These are phyloP conservation scores for Corchorus capsularis DNA, from an alignment of 345 rosid genomes.

Conservation along the genomic window DNA sequence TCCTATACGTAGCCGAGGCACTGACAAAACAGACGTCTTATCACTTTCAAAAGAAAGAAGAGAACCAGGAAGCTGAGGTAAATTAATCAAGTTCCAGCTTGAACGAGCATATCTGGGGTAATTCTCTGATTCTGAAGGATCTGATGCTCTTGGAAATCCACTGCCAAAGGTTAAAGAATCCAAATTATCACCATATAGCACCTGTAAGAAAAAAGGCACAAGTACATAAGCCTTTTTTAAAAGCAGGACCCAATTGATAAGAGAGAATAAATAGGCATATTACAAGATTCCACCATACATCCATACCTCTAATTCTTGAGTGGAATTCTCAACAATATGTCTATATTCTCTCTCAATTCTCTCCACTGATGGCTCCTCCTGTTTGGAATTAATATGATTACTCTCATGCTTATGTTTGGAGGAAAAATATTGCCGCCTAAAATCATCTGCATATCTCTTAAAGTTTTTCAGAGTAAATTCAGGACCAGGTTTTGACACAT, in stretches of 20 bases:
- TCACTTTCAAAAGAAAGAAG: conserved; percentile 62
- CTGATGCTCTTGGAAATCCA: conserved; percentile 60
- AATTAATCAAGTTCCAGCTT: conserved; percentile 76
- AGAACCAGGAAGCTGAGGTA: conserved; percentile 63
- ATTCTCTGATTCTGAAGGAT: conserved; percentile 24
- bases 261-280: not conserved
- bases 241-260: conserved; percentile 11
- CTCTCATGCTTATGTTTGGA: conserved; percentile 20
- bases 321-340: conserved; percentile 55
- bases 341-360: conserved; percentile 62
- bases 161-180: conserved; percentile 55
- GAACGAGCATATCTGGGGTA: conserved; percentile 38
- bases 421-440: conserved; percentile 47
- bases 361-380: conserved; percentile 39
- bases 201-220: conserved; percentile 42
- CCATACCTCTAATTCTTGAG: conserved; percentile 62
- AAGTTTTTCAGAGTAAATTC: conserved; percentile 50
- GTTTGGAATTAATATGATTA: conserved; percentile 22
- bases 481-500: conserved; percentile 41
- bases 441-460: conserved; percentile 51
- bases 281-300: conserved; percentile 44
- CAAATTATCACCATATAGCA: conserved; percentile 51
- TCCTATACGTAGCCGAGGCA: conserved; percentile 65
- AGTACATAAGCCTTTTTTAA: not conserved
- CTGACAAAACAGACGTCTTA: conserved; percentile 37